phyloP scores from a whole-genome alignment of 768 basidiomycete species.

The Lactarius hengduanensis region DNA sequence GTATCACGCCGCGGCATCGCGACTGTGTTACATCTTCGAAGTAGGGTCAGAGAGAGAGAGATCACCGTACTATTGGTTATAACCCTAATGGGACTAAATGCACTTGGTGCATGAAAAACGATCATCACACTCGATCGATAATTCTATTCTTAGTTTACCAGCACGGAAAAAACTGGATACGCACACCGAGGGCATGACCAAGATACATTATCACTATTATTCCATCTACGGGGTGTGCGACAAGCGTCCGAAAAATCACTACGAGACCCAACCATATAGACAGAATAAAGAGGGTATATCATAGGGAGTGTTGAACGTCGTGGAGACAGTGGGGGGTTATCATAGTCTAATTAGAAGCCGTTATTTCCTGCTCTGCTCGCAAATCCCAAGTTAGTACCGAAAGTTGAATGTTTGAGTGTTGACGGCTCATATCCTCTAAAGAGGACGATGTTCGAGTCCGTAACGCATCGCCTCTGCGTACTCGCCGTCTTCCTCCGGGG shows the following conservation, averaged over 20 bases:
- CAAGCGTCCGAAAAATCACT: background rate
- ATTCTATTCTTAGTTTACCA: no score
- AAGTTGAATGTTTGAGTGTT: no score
- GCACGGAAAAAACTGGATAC: no score
- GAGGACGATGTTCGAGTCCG: conserved; percentile 32
- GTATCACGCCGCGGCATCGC: no score
- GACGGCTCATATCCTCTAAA: background rate
- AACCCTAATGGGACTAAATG: no score
- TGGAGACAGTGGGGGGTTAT: background rate
- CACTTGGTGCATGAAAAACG: no score
- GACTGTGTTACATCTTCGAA: no score
- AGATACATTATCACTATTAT: no score
- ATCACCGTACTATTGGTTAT: background rate
- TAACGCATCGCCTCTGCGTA: conserved; percentile 24
- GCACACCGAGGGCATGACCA: no score
- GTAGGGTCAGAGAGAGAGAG: no score
- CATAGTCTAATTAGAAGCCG: background rate
- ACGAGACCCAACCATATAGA: background rate
- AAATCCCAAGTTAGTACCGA: background rate
- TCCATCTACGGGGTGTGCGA: background rate
- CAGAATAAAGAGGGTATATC: background rate
- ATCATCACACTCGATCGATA: no score
- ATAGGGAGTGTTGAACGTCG: background rate
- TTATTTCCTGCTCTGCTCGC: background rate
- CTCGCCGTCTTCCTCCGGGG: background rate